A percentile compares a stretch with the other conserved stretches of the same genome.
Conservation (phyloP, 2,329 filamentous ascomycete species). For the Pseudocercospora macadamiae region DNA sequence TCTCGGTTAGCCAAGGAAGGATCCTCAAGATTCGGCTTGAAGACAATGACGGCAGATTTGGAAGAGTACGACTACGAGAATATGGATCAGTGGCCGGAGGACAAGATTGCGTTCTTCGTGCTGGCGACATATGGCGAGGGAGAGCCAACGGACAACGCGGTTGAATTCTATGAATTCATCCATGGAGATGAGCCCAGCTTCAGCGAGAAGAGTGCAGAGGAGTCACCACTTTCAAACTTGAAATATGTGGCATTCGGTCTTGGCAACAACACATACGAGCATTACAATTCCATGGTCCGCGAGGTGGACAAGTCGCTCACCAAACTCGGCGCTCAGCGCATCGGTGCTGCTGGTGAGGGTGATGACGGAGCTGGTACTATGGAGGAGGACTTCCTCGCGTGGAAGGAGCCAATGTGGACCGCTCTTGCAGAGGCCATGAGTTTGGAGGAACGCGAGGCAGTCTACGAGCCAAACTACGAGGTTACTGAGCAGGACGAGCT, state of each 20-base stretch:
- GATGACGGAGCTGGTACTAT: slow-evolving; percentile 98
- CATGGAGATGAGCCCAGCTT: slow-evolving; percentile 80
- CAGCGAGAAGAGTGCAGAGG: slow-evolving; percentile 67
- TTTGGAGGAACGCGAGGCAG: slow-evolving; percentile 90
- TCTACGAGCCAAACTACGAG: slow-evolving; percentile 91
- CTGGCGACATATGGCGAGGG: slow-evolving; percentile 97
- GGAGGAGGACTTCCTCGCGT: slow-evolving; percentile 98
- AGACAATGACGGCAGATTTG: slow-evolving; percentile 97
- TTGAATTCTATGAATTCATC: slow-evolving; percentile 98
- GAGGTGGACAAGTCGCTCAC: slow-evolving; percentile 80
- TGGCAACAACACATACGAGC: slow-evolving; percentile 99
- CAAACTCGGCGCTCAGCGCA: slow-evolving; percentile 79
- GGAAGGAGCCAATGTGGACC: slow-evolving; percentile 99
- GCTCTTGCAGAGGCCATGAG: slow-evolving; percentile 80
- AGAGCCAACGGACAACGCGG: slow-evolving; percentile 97
- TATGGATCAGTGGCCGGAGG: slow-evolving; percentile 81
- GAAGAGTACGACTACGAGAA: slow-evolving; percentile 98
- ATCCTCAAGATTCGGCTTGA: slow-evolving; percentile 91
- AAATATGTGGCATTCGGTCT: slow-evolving; percentile 95
- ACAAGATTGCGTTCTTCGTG: slow-evolving; percentile 93
- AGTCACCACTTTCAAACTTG: slow-evolving; percentile 76
- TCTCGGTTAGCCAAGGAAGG: slow-evolving; percentile 96
- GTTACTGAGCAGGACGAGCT: slow-evolving; percentile 71
- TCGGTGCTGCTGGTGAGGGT: slow-evolving; percentile 89
- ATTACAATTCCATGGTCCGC: slow-evolving; percentile 98